phyloP scores from a whole-genome alignment of 2,329 filamentous ascomycete genomes.

The Neocucurbitaria cava region DNA sequence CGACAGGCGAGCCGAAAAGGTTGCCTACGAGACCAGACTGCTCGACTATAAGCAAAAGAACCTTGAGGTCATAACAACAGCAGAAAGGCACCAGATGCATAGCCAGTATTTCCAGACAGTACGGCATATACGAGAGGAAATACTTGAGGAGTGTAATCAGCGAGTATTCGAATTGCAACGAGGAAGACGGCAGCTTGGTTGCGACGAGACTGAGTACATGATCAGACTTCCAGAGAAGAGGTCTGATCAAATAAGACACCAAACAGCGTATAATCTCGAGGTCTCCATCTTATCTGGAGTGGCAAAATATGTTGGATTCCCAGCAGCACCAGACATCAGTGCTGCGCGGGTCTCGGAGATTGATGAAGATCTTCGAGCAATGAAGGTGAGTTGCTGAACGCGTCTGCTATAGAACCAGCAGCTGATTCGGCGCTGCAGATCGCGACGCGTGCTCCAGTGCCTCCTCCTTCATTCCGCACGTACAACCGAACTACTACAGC shows the following conservation, averaged over 20 bases:
- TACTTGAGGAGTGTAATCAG: conserved; percentile 81
- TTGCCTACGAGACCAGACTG: conserved; percentile 76
- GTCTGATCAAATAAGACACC: conserved; percentile 80
- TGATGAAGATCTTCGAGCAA: conserved; percentile 86
- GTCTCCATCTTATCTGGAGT: conserved; percentile 89
- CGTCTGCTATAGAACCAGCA: conserved; percentile 17
- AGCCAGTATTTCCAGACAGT: conserved; percentile 89
- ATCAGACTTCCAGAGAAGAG: conserved; percentile 80
- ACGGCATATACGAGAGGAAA: conserved; percentile 80
- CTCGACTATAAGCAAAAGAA: conserved; percentile 76
- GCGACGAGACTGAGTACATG: conserved; percentile 80
- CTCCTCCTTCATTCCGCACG: conserved; percentile 41
- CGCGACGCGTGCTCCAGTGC: conserved; percentile 38
- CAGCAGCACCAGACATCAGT: conserved; percentile 85
- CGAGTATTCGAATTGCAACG: conserved; percentile 94
- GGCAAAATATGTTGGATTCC: conserved; percentile 95
- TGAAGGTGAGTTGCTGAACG: conserved; percentile 71
- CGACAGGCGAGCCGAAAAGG: conserved; percentile 79
- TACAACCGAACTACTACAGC: conserved; percentile 48
- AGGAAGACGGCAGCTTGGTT: conserved; percentile 79
- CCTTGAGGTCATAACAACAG: conserved; percentile 73
- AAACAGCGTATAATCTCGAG: conserved; percentile 92
- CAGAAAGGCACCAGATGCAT: conserved; percentile 83
- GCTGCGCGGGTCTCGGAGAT: conserved; percentile 75
- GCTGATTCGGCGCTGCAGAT: conserved; percentile 42